These are phyloP conservation scores for Lignosus rhinocerotis DNA, from an alignment of 1,284 basidiomycete species.

Conservation along the genomic window DNA sequence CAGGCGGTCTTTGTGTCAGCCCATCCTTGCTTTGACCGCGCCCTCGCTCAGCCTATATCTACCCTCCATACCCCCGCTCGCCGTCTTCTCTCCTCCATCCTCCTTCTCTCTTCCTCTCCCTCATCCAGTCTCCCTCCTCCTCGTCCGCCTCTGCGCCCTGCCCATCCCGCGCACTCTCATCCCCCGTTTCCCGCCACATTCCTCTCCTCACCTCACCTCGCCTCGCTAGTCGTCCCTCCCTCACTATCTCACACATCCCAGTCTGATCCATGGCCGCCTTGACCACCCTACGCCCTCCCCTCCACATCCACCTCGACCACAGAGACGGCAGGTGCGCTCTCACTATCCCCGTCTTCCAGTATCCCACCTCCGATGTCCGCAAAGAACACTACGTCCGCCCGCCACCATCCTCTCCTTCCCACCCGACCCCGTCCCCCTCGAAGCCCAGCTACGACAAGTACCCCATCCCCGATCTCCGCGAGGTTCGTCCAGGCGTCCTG, in stretches of 20 bases:
- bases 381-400: slow-evolving; percentile 16
- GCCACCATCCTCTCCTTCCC: neutral
- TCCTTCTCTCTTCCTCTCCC: neutral
- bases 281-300: neutral
- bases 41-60: slow-evolving; percentile 16
- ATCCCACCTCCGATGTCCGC: slow-evolving; percentile 22
- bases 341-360: slow-evolving; percentile 1
- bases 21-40: slow-evolving; percentile 19
- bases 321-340: slow-evolving; percentile 21
- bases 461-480: slow-evolving; percentile 12
- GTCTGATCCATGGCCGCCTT: slow-evolving; percentile 9
- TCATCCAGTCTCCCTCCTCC: too few species aligned
- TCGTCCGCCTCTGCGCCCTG: neutral
- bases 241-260: neutral
- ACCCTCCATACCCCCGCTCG: slow-evolving; percentile 5
- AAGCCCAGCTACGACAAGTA: slow-evolving; percentile 17
- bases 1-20: slow-evolving; percentile 23
- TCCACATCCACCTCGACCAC: slow-evolving; percentile 12
- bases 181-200: neutral
- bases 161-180: neutral
- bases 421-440: neutral
- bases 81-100: slow-evolving; percentile 2
- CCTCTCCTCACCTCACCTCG: neutral
- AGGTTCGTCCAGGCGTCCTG: slow-evolving; percentile 23
- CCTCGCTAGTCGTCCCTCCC: too few species aligned